Conservation (phyloP, 768 basidiomycete species). For the Tephrocybe sp. region DNA sequence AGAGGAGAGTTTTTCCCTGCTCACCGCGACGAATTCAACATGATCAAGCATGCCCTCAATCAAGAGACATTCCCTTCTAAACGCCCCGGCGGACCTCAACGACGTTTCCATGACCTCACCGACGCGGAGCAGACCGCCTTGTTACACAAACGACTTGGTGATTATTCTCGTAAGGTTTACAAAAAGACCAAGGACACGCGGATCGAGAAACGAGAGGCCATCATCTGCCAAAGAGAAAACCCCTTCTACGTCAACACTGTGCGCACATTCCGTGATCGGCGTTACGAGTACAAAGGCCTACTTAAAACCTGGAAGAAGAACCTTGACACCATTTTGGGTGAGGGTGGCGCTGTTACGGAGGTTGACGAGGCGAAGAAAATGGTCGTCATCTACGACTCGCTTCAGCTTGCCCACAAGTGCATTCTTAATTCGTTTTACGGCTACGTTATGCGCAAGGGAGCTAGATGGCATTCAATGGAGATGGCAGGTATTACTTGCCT, state of each 20-base stretch:
- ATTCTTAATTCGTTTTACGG: slow-evolving; percentile 99
- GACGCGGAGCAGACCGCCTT: slow-evolving; percentile 86
- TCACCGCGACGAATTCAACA: slow-evolving; percentile 95
- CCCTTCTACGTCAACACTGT: slow-evolving; percentile 99
- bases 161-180: slow-evolving; percentile 98
- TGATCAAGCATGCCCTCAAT: slow-evolving; percentile 96
- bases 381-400: slow-evolving; percentile 97
- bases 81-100: slow-evolving; percentile 64
- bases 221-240: slow-evolving; percentile 96
- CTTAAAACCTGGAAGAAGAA: slow-evolving; percentile 99
- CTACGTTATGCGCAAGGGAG: slow-evolving; percentile 99
- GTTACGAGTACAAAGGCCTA: slow-evolving; percentile 98
- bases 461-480: slow-evolving; percentile 99
- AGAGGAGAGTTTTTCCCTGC: slow-evolving; percentile 98
- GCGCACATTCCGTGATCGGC: slow-evolving; percentile 91
- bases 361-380: slow-evolving; percentile 98
- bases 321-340: slow-evolving; percentile 69
- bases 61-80: slow-evolving; percentile 90
- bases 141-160: slow-evolving; percentile 93
- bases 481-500: slow-evolving; percentile 99
- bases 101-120: slow-evolving; percentile 81
- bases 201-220: slow-evolving; percentile 88
- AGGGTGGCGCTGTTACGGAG: slow-evolving; percentile 74
- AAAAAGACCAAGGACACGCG: slow-evolving; percentile 98
- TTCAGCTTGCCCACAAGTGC: slow-evolving; percentile 98